phyloP scores from a whole-genome alignment of 192 early-diverging fungal species.

The Diversispora eburnea region DNA sequence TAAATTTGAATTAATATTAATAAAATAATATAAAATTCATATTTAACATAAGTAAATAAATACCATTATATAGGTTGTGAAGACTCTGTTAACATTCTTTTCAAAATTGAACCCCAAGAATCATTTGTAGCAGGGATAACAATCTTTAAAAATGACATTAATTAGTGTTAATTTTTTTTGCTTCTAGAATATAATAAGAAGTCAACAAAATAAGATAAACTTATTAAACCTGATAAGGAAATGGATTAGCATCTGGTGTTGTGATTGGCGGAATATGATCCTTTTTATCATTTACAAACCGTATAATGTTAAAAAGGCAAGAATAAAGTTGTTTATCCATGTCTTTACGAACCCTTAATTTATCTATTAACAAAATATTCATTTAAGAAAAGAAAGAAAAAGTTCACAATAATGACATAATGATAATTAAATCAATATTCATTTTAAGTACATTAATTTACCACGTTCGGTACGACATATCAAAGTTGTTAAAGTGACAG shows the following conservation, averaged over 20 bases:
- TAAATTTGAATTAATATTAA: no score
- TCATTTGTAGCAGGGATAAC: constrained; percentile 47
- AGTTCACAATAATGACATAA: background rate
- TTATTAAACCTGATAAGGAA: constrained; percentile 55
- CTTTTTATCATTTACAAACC: constrained; percentile 59
- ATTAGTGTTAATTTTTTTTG: background rate
- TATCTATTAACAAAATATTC: constrained; percentile 34
- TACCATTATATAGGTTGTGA: constrained; percentile 1
- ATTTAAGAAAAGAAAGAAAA: background rate
- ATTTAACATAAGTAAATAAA: no score
- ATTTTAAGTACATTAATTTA: constrained; percentile 17
- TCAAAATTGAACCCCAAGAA: constrained; percentile 57
- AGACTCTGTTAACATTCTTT: constrained; percentile 34
- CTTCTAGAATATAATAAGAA: background rate
- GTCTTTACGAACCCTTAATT: constrained; percentile 39
- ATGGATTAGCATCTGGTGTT: constrained; percentile 53
- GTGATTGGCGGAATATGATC: constrained; percentile 66
- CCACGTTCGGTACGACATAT: constrained; percentile 49
- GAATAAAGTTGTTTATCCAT: constrained; percentile 46
- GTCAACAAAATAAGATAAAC: background rate
- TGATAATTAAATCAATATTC: background rate
- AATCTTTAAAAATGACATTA: constrained; percentile 36
- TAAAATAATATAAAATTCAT: background rate
- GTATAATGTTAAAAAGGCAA: constrained; percentile 48
- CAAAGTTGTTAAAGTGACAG: constrained; percentile 47